Percentiles rank a stretch among this genome's conserved stretches.
These are phyloP conservation scores for Groenewaldozyma salmanticensis DNA, from an alignment of 805 yeast genomes.

Conservation along the genomic window DNA sequence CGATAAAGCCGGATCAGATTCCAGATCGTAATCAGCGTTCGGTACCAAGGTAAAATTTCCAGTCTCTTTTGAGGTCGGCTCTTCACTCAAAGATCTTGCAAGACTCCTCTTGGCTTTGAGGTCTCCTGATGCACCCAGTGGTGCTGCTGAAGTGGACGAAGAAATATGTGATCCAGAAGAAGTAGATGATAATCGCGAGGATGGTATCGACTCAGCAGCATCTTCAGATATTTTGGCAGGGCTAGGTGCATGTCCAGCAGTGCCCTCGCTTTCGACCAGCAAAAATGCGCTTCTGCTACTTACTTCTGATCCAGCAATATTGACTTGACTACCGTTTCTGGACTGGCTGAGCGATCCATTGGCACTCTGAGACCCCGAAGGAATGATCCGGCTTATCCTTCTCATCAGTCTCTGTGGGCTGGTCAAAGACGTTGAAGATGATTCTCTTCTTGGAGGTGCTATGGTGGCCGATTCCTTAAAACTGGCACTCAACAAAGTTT, in stretches of 20 bases:
- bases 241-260: not conserved
- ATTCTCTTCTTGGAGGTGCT: not conserved
- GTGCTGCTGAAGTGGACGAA: not conserved
- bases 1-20: conserved; percentile 5
- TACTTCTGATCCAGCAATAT: not conserved
- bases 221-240: not conserved
- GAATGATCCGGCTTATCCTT: not conserved
- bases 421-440: not conserved
- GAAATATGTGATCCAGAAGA: not conserved
- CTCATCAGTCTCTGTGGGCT: not conserved
- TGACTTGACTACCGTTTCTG: not conserved
- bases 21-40: not conserved
- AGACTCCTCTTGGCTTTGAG: not conserved
- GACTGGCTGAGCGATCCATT: not conserved
- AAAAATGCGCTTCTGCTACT: too few relatives aligned
- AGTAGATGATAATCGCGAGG: not conserved
- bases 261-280: too few relatives aligned
- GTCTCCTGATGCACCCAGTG: not conserved
- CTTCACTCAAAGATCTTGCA: not conserved
- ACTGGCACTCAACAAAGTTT: conserved; percentile 6
- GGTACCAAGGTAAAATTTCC: not conserved
- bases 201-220: not conserved
- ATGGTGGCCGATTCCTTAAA: not conserved
- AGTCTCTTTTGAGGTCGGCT: not conserved
- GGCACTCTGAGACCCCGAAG: not conserved